Evolutionary conservation across 345 rosid genomes (phyloP), one percentile per base, ranked within the genome.

Genomic region (Sonneratia alba): DNA sequence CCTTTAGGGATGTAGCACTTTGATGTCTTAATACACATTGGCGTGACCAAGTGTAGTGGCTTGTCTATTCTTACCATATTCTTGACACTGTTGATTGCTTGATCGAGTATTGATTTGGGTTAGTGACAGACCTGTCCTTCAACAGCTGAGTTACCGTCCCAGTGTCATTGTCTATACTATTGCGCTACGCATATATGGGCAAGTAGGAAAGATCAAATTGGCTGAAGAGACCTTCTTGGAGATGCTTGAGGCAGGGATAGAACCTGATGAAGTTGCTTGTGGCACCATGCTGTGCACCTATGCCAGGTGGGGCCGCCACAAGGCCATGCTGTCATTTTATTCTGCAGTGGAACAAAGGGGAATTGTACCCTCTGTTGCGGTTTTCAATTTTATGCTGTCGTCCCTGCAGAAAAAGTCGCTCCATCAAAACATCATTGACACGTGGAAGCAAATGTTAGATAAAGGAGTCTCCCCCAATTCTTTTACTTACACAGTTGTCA

Each of bases 261-360:
- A 93, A 76, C 93, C 98, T 0, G 98, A 93, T 76, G 90, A 86
- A 73, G 88, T 93, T 72, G 98, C 97, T 78, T 93, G 94, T 69
- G 98, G 98, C 70, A 91, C 97, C 9, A 88, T 93, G 92, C 71
- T 93, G 70, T 93, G 98, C 80, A 78, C 94, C 6, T 93, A 93
- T 76, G 98, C 98, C 6, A 85, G 97, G 81, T 93, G 98, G 98
- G 98, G 96, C 34, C 85, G 82, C 42, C 97, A 89, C 72, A 85
- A 80, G 70, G 89, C 94, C 57, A 91, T 93, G 98, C 55, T 87
- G 71, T 82, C 90, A 0, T 89, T 91, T 77, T 83, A 84, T 78
- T 82, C 92, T 69, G 97, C 96, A 11, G 82, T 91, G 66, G 79
- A 85, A 77, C 96, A 89, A 71, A 84, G 98, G 71, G 79, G 82